Evolutionary conservation across 1,284 basidiomycete species (phyloP).

Genomic region (Schizophyllum amplum): DNA sequence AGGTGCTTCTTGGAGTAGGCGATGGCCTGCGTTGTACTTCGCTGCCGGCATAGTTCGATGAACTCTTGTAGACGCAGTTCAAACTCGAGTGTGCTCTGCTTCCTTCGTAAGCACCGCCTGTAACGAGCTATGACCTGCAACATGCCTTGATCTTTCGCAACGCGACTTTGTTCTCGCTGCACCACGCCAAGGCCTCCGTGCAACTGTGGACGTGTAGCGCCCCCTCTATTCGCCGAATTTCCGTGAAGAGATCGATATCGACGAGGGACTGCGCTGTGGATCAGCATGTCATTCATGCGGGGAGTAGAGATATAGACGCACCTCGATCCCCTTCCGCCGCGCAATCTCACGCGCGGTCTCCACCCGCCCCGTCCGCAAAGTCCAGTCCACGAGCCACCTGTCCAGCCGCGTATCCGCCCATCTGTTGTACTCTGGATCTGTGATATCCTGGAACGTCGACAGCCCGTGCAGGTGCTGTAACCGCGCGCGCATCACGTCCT

Average conservation of each 20-base stretch:
- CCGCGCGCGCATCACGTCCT: slow-evolving; percentile 65
- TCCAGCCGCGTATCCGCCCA: slow-evolving; percentile 81
- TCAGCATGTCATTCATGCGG: slow-evolving; percentile 8
- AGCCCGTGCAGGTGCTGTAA: slow-evolving; percentile 59
- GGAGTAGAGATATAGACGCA: slow-evolving; percentile 22
- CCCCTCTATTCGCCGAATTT: slow-evolving; percentile 79
- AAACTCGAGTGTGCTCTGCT: slow-evolving; percentile 90
- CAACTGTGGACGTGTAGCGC: slow-evolving; percentile 75
- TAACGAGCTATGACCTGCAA: slow-evolving; percentile 4
- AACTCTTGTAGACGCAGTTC: slow-evolving; percentile 94
- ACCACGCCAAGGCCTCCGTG: slow-evolving; percentile 88
- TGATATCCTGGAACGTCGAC: slow-evolving; percentile 45
- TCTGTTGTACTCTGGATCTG: slow-evolving; percentile 51
- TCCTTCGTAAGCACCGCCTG: not conserved
- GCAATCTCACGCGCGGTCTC: slow-evolving; percentile 64
- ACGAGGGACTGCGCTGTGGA: slow-evolving; percentile 57
- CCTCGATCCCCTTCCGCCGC: slow-evolving; percentile 65
- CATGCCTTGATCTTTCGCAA: slow-evolving; percentile 85
- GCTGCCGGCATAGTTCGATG: slow-evolving; percentile 78
- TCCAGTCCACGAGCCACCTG: slow-evolving; percentile 91
- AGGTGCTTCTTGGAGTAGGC: slow-evolving; percentile 81
- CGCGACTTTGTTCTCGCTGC: slow-evolving; percentile 90
- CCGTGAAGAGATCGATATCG: slow-evolving; percentile 87
- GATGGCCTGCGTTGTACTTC: slow-evolving; percentile 74
- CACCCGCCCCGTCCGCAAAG: slow-evolving; percentile 68